Evolutionary conservation across 1,139 yeast species (phyloP).

Genomic region (Maudiozyma humilis): DNA sequence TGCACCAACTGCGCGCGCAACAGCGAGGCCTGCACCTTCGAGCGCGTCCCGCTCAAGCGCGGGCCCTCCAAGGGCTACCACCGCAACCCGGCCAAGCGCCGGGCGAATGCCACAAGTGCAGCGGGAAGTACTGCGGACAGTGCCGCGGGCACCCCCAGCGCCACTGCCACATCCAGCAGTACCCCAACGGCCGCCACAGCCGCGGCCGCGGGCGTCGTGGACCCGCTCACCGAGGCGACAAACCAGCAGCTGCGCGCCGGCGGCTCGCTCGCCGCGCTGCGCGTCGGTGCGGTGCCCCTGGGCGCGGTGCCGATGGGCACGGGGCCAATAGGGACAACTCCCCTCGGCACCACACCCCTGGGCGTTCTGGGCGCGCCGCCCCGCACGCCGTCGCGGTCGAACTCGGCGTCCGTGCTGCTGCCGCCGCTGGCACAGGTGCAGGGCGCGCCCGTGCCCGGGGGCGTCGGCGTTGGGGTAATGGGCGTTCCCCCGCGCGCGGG

Average conservation of each 20-base stretch:
- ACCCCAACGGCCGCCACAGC: not conserved
- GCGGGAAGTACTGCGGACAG: too few relatives aligned
- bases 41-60: conserved; percentile 61
- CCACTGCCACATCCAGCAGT: too few relatives aligned
- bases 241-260: not conserved
- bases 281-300: not conserved
- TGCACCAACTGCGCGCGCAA: conserved; percentile 27
- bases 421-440: conserved; percentile 29
- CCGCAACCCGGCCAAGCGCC: conserved; percentile 14
- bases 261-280: not conserved
- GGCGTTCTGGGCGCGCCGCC: not conserved
- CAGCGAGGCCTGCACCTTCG: conserved; percentile 30
- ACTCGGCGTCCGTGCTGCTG: conserved; percentile 16
- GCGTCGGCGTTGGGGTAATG: too few relatives aligned
- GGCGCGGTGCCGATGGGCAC: not conserved
- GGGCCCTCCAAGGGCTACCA: conserved; percentile 69
- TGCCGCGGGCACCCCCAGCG: not conserved
- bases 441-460: too few relatives aligned
- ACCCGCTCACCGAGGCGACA: conserved; percentile 5
- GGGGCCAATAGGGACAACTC: conserved; percentile 76
- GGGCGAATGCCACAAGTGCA: too few relatives aligned
- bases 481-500: conserved; percentile 1
- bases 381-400: conserved; percentile 12
- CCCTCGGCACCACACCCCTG: conserved; percentile 50
- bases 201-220: not conserved